Evolutionary conservation across 2,329 filamentous ascomycete species (phyloP), one percentile per base, ranked within the genome.

Genomic region (Knufia petricola): DNA sequence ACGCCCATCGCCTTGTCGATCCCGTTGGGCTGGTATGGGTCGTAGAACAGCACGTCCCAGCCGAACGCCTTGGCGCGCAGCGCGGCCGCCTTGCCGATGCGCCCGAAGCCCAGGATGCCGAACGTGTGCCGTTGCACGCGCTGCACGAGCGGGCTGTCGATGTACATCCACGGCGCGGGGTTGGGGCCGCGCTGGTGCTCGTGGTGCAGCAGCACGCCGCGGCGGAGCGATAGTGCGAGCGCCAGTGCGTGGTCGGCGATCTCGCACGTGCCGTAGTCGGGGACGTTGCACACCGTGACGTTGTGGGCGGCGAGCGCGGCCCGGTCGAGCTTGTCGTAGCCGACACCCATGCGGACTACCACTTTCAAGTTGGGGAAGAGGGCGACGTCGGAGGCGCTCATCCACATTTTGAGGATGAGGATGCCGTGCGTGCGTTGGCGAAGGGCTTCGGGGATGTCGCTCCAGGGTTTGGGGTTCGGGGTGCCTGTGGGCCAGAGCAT

Each of bases 61-160:
- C 81, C 79, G 58, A 83, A 85, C 9, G 82, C 82, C 50, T 67
- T 66, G 63, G 83, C 73, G 59, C 84, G 82, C 41, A 73, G 68
- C 2, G 79, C 77, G 13, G 79, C 70, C 1, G 78, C 74, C 1
- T 83, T 62, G 1, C 82, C 82, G 51, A 85, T 85, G 52, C 73
- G 74, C 3, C 82, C 82, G 0, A 78, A 76, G 23, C 82, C 82
- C 1, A 85, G 63, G 39, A 85, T 66, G 4, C 82, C 82, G 2
- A 84, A 79, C 1, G 79, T 84, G 15, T 50, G 46, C 8, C 34
- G 21, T 34, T 57, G 55, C 7, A 57, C 26, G 17, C 55, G 53
- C 6, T 32, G 26, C 3, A 57, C 53, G 12, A 57, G 50, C 1
- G 55, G 55, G 2, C 48, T 50, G 32, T 55, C 55, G 41, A 57